Base-by-base conservation (phyloP, 208 protist species). In the Acanthamoeba castellanii region DNA sequence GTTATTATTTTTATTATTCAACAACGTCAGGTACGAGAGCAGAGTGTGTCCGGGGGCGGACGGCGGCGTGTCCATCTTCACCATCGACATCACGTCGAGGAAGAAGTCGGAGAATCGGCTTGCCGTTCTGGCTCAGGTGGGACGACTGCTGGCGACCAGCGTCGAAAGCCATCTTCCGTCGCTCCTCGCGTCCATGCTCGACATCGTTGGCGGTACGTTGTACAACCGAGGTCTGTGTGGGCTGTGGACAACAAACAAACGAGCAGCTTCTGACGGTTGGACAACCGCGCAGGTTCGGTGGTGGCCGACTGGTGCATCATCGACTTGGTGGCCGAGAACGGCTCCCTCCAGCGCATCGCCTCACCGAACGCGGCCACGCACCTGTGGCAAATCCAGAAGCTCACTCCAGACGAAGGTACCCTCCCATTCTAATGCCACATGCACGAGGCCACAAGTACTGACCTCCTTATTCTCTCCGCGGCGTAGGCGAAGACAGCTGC, bases 261-360 rank as follows among this genome's bases (percentile, higher is more conserved):
- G 64, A n/a, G 22, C 64, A 25, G 8, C 20, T 66, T 30, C 25
- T 66, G 8, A 30, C 55, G 55, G 25, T 66, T 74, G 14, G 25
- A 13, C n/a, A 47, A 20, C 34, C 3, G 32, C 45, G 22, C 45
- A 45, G 74, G 74, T n/a, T 84, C 74, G 34, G 42, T 55, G 20
- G 25, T 84, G 20, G 85, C 85, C 20, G 55, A 92, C 34, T 92
- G 85, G 85, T 92, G 85, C 42, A 92, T 92, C 25, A 22, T 92
- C 14, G 85, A 92, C 47, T 6, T 92, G 14, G 50, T 92, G 45
- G 30, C 27, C 34, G 85, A 92, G 85, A 72, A 42, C 47, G 37
- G 37, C 50, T 34, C 32, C 20, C 55, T 92, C 4, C 20, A 92
- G 27, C 55, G 85, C 55, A 92, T 92, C 22, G 50, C 85, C 45